Evolutionary conservation across 257 asterid genomes (phyloP).

Genomic region (Fraxinus americana): DNA sequence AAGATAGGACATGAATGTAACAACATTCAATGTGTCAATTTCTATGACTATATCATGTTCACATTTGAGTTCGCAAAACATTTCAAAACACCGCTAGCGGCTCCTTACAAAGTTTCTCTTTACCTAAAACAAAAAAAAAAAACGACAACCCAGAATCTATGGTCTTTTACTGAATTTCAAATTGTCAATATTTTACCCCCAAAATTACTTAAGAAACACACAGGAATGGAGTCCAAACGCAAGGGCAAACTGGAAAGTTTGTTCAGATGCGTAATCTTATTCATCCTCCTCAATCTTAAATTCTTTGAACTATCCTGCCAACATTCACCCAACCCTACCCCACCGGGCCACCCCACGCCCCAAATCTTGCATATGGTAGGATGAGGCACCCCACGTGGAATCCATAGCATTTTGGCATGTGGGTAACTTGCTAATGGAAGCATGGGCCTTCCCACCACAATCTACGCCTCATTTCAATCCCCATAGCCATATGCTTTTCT

Average conservation of each 20-base stretch:
- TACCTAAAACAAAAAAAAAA: too few species aligned
- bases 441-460: constrained; percentile 14
- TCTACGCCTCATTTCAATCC: neutral
- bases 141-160: too few species aligned
- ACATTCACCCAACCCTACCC: too few species aligned
- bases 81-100: too few species aligned
- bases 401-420: neutral
- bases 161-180: too few species aligned
- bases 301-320: neutral
- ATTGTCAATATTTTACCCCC: neutral
- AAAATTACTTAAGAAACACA: neutral
- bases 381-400: neutral
- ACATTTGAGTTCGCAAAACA: too few species aligned
- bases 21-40: too few species aligned
- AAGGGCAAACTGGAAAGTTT: neutral
- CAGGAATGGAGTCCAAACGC: neutral
- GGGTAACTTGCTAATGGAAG: constrained; percentile 14
- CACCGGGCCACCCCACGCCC: neutral
- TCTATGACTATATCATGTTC: too few species aligned
- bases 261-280: neutral
- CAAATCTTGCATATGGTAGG: neutral
- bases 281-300: neutral
- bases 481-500: neutral
- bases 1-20: too few species aligned
- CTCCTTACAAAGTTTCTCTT: too few species aligned